phyloP scores from a whole-genome alignment of 1,284 basidiomycete species.

The Laetiporus sulphureus region DNA sequence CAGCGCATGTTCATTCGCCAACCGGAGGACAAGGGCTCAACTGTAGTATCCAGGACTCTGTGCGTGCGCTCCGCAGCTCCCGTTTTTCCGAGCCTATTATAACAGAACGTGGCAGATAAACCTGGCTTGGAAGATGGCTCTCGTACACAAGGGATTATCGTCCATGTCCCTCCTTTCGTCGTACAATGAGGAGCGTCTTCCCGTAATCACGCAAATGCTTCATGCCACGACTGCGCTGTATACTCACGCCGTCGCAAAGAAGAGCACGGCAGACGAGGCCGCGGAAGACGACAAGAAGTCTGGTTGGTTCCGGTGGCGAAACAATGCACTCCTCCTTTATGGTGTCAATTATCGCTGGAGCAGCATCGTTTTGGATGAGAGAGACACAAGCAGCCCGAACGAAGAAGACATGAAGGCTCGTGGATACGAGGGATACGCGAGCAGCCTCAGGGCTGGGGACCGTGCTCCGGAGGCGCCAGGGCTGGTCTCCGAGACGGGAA shows the following conservation, averaged over 20 bases:
- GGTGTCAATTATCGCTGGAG: conserved; percentile 43
- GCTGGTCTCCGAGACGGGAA: conserved; percentile 15
- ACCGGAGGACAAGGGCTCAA: conserved; percentile 16
- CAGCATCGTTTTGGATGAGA: conserved; percentile 34
- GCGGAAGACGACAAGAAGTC: neutral
- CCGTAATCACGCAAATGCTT: conserved; percentile 22
- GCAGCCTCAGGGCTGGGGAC: conserved; percentile 35
- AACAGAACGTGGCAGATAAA: conserved; percentile 20
- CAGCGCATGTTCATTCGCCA: conserved; percentile 21
- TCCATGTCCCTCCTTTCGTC: conserved; percentile 16
- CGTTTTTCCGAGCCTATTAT: no score
- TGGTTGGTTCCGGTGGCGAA: conserved; percentile 1
- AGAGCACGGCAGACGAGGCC: neutral
- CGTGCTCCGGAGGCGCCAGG: conserved; percentile 37
- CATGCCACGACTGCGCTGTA: conserved; percentile 10
- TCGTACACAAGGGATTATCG: conserved; percentile 21
- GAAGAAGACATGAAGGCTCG: conserved; percentile 9
- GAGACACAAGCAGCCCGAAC: conserved; percentile 10
- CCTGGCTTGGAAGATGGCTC: conserved; percentile 27
- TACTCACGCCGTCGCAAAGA: neutral
- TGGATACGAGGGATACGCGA: conserved; percentile 14
- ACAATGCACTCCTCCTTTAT: conserved; percentile 27
- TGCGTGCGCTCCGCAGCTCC: neutral
- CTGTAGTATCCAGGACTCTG: conserved; percentile 6
- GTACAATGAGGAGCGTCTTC: conserved; percentile 23